Evolutionary conservation across 1,139 yeast genomes (phyloP).

Genomic region (Pichia sp.): DNA sequence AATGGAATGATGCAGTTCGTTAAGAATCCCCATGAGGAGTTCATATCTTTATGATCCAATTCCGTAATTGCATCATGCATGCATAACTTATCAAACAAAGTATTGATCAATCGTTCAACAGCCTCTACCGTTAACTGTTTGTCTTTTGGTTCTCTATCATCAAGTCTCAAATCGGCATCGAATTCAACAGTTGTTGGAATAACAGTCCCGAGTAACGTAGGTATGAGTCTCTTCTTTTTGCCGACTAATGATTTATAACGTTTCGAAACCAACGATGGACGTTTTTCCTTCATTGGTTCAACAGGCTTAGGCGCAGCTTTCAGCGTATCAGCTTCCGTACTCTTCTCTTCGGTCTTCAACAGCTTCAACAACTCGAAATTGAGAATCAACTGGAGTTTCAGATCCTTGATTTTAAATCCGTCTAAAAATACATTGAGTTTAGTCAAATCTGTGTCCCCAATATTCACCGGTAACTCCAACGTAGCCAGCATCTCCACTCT

Average conservation of each 20-base stretch:
- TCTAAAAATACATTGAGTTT: constrained; percentile 12
- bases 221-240: constrained; percentile 30
- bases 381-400: constrained; percentile 30
- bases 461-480: neutral
- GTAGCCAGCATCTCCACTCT: constrained; percentile 12
- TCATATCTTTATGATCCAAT: constrained; percentile 23
- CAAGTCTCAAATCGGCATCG: constrained; percentile 27
- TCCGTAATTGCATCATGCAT: constrained; percentile 33
- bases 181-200: constrained; percentile 25
- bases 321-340: neutral
- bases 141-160: constrained; percentile 6
- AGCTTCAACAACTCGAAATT: constrained; percentile 28
- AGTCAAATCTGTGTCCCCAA: neutral
- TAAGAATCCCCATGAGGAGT: constrained; percentile 29
- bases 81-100: constrained; percentile 30
- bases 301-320: too few relatives aligned
- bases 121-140: constrained; percentile 7
- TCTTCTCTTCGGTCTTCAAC: constrained; percentile 2
- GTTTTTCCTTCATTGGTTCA: neutral
- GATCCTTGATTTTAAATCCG: constrained; percentile 26
- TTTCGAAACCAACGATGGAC: constrained; percentile 3
- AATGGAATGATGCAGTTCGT: constrained; percentile 30
- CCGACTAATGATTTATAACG: constrained; percentile 23
- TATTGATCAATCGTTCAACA: constrained; percentile 18
- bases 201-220: constrained; percentile 32